Conservation (phyloP, 768 basidiomycete species). For the Saitozyma podzolica region DNA sequence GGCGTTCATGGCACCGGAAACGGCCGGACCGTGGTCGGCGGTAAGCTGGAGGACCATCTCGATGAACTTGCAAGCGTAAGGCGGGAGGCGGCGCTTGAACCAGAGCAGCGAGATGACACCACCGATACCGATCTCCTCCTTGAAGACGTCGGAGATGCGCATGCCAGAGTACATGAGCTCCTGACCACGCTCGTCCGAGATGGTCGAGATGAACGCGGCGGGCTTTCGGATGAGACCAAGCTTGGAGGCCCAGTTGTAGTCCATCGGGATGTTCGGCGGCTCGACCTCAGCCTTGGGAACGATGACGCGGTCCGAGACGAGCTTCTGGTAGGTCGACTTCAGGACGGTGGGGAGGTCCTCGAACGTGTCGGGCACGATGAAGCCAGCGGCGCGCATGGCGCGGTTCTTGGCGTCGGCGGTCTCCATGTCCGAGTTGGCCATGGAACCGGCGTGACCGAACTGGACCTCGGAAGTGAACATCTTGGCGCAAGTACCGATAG, state of each 20-base stretch:
- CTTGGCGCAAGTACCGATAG: conserved; percentile 99
- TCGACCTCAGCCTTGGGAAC: conserved; percentile 73
- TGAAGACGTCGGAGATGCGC: conserved; percentile 98
- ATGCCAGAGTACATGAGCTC: conserved; percentile 98
- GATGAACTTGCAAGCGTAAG: conserved; percentile 96
- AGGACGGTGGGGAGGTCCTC: conserved; percentile 88
- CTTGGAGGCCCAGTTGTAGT: conserved; percentile 99
- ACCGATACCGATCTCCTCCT: conserved; percentile 90
- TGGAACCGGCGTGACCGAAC: conserved; percentile 96
- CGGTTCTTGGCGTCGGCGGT: conserved; percentile 98
- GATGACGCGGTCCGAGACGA: conserved; percentile 71
- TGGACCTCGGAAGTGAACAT: conserved; percentile 99
- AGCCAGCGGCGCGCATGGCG: conserved; percentile 90
- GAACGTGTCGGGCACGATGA: conserved; percentile 96
- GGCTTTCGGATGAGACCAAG: conserved; percentile 98
- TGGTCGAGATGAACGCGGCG: conserved; percentile 95
- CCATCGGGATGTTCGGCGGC: conserved; percentile 98
- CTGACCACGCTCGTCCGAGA: conserved; percentile 98
- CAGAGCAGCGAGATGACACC: conserved; percentile 94
- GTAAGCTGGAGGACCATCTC: conserved; percentile 99
- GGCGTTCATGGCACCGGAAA: conserved; percentile 99
- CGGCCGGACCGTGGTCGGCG: conserved; percentile 95
- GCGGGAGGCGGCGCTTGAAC: conserved; percentile 93
- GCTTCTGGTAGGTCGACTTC: conserved; percentile 77
- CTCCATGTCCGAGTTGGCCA: conserved; percentile 97